phyloP scores from a whole-genome alignment of 164 flowering plant species.

The Tetracentron sinense region DNA sequence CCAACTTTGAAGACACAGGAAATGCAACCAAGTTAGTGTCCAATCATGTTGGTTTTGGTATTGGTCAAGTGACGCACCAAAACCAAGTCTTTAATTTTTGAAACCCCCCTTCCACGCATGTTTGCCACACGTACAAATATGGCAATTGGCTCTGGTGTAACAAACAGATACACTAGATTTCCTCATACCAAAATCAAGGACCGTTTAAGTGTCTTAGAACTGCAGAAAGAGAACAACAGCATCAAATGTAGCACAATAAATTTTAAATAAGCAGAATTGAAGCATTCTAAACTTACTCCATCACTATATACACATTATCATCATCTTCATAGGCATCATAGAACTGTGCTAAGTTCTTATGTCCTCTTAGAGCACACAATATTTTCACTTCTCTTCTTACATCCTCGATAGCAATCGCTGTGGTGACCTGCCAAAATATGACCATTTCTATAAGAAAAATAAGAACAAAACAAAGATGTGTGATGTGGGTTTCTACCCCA shows the following conservation, averaged over 20 bases:
- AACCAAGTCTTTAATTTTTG: too few relatives aligned
- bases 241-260: background rate
- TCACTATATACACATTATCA: conserved; percentile 77
- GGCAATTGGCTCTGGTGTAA: too few relatives aligned
- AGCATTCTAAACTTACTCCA: conserved; percentile 72
- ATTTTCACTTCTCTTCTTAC: conserved; percentile 91
- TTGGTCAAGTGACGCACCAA: background rate
- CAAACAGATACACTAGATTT: too few relatives aligned
- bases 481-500: background rate
- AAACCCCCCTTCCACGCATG: background rate
- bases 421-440: conserved; percentile 69
- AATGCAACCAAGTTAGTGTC: background rate
- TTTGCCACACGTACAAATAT: too few relatives aligned
- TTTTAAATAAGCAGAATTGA: background rate
- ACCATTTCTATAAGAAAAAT: conserved; percentile 8
- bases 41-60: background rate
- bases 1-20: background rate
- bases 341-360: conserved; percentile 82
- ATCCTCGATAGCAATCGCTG: conserved; percentile 96
- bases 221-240: too few relatives aligned
- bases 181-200: too few relatives aligned
- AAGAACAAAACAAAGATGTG: conserved; percentile 13
- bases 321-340: conserved; percentile 90
- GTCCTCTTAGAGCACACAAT: conserved; percentile 76
- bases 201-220: too few relatives aligned